A percentile compares a stretch with the other conserved stretches of the same genome.
These are phyloP conservation scores for Oryza glaberrima DNA, from an alignment of 176 grass and related monocot species.

Conservation along the genomic window DNA sequence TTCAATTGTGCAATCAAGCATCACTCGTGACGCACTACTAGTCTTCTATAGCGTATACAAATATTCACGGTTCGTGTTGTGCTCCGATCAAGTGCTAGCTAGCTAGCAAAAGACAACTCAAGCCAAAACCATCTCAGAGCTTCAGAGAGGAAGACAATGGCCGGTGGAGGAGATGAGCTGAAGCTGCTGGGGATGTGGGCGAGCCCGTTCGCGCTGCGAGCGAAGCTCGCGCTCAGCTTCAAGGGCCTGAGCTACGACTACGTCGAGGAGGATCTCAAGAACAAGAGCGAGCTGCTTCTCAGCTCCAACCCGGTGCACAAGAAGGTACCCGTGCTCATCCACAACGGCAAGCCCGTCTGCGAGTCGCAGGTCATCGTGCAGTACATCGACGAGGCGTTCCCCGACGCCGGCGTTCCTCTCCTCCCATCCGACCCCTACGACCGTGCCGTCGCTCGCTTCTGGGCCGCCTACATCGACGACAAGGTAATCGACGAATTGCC, in stretches of 20 bases:
- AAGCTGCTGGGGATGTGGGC: slow-evolving; percentile 48
- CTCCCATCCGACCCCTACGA: too few relatives aligned
- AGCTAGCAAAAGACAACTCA: neutral
- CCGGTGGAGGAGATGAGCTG: neutral
- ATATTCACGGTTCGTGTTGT: neutral
- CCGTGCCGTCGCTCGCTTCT: too few relatives aligned
- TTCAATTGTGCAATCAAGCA: too few relatives aligned
- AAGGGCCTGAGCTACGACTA: slow-evolving; percentile 13
- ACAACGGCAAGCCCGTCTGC: slow-evolving; percentile 41
- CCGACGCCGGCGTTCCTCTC: neutral
- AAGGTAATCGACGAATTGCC: too few relatives aligned
- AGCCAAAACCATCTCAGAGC: too few relatives aligned
- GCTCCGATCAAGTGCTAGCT: neutral
- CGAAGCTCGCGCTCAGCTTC: slow-evolving; percentile 42
- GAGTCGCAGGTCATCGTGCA: slow-evolving; percentile 64
- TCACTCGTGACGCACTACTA: too few relatives aligned
- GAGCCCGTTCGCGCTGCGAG: slow-evolving; percentile 42
- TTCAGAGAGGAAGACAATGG: too few relatives aligned
- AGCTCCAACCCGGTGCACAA: slow-evolving; percentile 67
- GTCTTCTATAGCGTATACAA: neutral
- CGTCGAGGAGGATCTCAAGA: neutral
- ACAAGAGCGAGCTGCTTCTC: slow-evolving; percentile 57
- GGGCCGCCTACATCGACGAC: too few relatives aligned
- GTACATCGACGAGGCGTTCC: slow-evolving; percentile 68
- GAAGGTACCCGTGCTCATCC: slow-evolving; percentile 68